Conservation (phyloP, 768 basidiomycete genomes). For the Trametes meyenii region DNA sequence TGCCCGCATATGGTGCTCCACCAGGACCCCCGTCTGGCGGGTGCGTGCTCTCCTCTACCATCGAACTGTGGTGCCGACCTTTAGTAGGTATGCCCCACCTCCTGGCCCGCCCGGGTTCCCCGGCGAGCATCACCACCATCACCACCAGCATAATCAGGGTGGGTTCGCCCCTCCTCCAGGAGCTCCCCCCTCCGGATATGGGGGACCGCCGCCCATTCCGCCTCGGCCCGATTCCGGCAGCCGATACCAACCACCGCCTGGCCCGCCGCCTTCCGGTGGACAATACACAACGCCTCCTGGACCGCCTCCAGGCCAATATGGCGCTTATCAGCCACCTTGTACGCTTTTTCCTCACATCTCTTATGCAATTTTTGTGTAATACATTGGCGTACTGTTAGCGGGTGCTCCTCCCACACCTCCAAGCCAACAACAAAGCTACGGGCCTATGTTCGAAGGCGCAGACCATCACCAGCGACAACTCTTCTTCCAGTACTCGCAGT, state of each 20-base stretch:
- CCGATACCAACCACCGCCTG: conserved; percentile 11
- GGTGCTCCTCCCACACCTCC: conserved; percentile 39
- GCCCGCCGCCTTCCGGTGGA: conserved; percentile 17
- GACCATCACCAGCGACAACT: conserved; percentile 41
- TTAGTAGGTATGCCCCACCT: conserved; percentile 23
- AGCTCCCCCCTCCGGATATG: conserved; percentile 24
- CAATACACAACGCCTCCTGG: conserved; percentile 11
- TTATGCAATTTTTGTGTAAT: neutral
- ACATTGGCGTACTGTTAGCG: conserved; percentile 19
- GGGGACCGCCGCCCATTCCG: conserved; percentile 24
- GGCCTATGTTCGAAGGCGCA: conserved; percentile 43
- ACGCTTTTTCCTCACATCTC: conserved; percentile 2
- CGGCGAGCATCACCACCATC: conserved; percentile 21
- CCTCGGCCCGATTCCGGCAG: conserved; percentile 1
- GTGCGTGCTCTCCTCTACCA: conserved; percentile 3
- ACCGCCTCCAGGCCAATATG: conserved; percentile 19
- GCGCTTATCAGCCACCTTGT: conserved; percentile 31
- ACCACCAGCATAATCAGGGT: conserved; percentile 20
- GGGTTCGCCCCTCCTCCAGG: conserved; percentile 27
- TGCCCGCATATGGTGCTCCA: conserved; percentile 23
- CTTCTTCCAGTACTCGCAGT: conserved; percentile 59
- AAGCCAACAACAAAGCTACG: conserved; percentile 45
- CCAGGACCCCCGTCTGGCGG: conserved; percentile 26
- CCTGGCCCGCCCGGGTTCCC: conserved; percentile 21
- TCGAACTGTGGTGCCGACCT: neutral